phyloP scores from a whole-genome alignment of 2,329 filamentous ascomycete genomes.

The Elsinoe ampelina region DNA sequence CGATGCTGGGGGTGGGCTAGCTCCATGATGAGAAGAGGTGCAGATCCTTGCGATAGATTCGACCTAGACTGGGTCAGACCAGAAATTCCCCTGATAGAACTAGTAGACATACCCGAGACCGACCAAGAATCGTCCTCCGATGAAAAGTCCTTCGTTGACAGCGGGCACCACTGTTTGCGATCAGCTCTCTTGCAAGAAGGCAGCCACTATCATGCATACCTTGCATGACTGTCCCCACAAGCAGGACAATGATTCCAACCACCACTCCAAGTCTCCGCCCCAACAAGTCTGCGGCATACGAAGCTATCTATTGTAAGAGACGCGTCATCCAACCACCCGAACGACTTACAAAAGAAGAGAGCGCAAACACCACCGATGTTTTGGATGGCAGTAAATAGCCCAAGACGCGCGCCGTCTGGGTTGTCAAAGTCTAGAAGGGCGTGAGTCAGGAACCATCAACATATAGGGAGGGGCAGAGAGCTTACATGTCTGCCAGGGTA shows the following conservation, averaged over 20 bases:
- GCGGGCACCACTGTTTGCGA: background rate
- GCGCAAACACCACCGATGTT: constrained; percentile 15
- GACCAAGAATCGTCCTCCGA: constrained; percentile 30
- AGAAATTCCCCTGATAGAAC: background rate
- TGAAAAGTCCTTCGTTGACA: constrained; percentile 21
- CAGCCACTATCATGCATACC: background rate
- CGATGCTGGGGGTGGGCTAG: constrained; percentile 36
- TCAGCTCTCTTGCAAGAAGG: background rate
- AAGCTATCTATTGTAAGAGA: background rate
- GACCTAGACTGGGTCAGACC: background rate
- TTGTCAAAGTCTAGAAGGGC: constrained; percentile 12
- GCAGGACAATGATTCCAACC: background rate
- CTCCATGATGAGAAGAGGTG: constrained; percentile 36
- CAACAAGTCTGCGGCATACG: background rate
- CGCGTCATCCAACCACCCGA: background rate
- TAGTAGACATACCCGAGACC: constrained; percentile 26
- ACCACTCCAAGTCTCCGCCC: background rate
- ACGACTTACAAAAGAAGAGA: background rate
- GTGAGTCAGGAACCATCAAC: background rate
- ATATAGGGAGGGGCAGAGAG: background rate
- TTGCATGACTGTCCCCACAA: background rate
- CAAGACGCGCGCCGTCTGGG: constrained; percentile 16
- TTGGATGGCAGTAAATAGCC: constrained; percentile 18
- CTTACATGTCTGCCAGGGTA: constrained; percentile 15
- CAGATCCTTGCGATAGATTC: constrained; percentile 24